A percentile compares a stretch with the other conserved stretches of the same genome.
phyloP scores from a whole-genome alignment of 129 eudicot genomes.

The Flaveria brownii region DNA sequence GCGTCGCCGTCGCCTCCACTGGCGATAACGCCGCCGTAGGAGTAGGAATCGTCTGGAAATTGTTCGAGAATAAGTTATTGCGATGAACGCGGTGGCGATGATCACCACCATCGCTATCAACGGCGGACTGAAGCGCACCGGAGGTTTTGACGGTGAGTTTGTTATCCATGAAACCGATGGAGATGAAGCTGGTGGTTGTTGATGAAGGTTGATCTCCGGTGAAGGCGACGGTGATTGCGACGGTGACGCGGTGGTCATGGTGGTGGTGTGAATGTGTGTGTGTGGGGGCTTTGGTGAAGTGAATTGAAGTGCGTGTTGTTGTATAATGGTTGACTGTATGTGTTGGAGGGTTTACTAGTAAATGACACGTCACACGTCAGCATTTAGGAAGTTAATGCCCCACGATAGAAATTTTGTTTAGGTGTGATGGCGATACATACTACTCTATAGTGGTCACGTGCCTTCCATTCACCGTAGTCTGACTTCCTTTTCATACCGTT shows the following conservation, averaged over 20 bases:
- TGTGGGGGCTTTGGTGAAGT: conserved; percentile 23
- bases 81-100: conserved; percentile 78
- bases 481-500: conserved; percentile 20
- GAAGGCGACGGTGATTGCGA: conserved; percentile 40
- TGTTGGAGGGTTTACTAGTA: conserved; percentile 22
- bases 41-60: conserved; percentile 61
- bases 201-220: conserved; percentile 11
- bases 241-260: conserved; percentile 33
- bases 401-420: conserved; percentile 32
- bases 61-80: conserved; percentile 84
- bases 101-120: conserved; percentile 87
- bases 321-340: conserved; percentile 32
- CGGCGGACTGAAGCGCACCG: conserved; percentile 87
- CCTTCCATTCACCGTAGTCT: conserved; percentile 15
- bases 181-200: conserved; percentile 22
- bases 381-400: conserved; percentile 36
- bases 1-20: conserved; percentile 74
- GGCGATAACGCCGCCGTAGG: conserved; percentile 51
- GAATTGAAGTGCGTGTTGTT: conserved; percentile 17
- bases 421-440: conserved; percentile 32
- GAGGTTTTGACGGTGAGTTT: conserved; percentile 51
- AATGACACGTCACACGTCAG: conserved; percentile 48
- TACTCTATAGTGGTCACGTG: conserved; percentile 27
- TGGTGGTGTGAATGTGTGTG: conserved; percentile 17
- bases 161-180: conserved; percentile 28